Evolutionary conservation across 805 yeast species (phyloP), one percentile per base, ranked within the genome.

Genomic region (Wickerhamomyces kurtzmanii): DNA sequence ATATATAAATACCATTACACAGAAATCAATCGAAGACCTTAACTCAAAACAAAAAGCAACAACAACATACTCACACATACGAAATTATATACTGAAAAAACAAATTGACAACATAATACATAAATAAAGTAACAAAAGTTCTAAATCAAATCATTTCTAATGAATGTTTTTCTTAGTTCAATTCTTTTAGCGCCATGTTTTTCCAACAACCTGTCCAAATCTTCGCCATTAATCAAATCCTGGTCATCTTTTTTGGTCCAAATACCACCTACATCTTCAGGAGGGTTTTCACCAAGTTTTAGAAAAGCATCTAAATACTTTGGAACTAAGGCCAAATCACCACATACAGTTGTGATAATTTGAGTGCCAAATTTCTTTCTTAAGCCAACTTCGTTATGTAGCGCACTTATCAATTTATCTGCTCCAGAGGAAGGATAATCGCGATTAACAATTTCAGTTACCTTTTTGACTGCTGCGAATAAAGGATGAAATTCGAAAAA

Each of bases 171-270:
- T 42, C 68, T 57, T 49, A 62, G 44, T 15, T 55, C 62, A 30
- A 62, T 51, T 45, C 66, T 53, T 24, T 52, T 59, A 12, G 40
- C 31, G 22, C 66, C 66, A 37, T 62, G 68, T 30, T 60, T 49
- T 31, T 48, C 50, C 13, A 42, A 45, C 31, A 62, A 33, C 23
- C 42, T 35, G 17, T 49, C 51, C 28, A 57, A 23, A 21, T 56
- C 57, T 4, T 53, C 58, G 15, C 45, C 49, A 15, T 47, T 33
- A 28, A 46, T 53, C 29, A 62, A 37, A 36, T 49, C 46, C 12
- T 43, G 53, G 35, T 63, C 68, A 46, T 63, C 67, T 26, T 56
- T 60, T 16, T 51, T 39, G 3, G 66, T 61, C 68, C 68, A 63
- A 24, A 63, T 55, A 29, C 68, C 68, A n/a, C 61, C 57, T 7